Evolutionary conservation across 2,329 filamentous ascomycete species (phyloP), one percentile per base, ranked within the genome.

Genomic region (Trichoderma citrinoviride): DNA sequence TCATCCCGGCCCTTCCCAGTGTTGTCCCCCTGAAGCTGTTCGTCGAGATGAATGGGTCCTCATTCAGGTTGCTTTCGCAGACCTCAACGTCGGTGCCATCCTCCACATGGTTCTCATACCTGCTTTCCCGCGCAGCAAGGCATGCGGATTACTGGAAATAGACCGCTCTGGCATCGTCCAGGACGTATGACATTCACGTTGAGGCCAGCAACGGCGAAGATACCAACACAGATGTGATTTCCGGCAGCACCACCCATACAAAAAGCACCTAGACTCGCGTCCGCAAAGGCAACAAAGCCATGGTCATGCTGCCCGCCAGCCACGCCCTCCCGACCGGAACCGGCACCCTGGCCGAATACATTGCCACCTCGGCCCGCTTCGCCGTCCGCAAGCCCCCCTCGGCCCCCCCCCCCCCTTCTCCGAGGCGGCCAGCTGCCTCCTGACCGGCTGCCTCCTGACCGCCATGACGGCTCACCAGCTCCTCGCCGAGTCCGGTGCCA

Each of bases 51-150:
- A 77, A 69, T 77, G 76, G 76, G 66, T 82, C 33, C 68, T 80
- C 33, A 69, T 82, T 64, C 76, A 74, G 56, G 71, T 79, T n/a
- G 74, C 77, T 61, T 78, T 80, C 62, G 78, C 76, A 4, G 79
- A 77, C 15, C 78, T 83, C 64, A 82, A 82, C 66, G 78, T 79
- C 5, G 79, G 79, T 37, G 77, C 78, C 61, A 75, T 76, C 41
- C 75, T 79, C 52, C 74, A 78, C 19, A 77, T 80, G 73, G 72
- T 74, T n/a, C 71, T 81, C 5, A 67, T 80, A 41, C 79, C 80
- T 61, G 73, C 68, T 62, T 74, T 76, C 53, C 73, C 74, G 67
- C 77, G 80, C 67, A 69, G 68, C 67, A 70, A 67, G 56, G 73
- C 66, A 5, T 79, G 65, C 50, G 75, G n/a, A n/a, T n/a, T 78